These are phyloP conservation scores for Didymella lethalis DNA, from an alignment of 2,329 filamentous ascomycete species.

Conservation along the genomic window DNA sequence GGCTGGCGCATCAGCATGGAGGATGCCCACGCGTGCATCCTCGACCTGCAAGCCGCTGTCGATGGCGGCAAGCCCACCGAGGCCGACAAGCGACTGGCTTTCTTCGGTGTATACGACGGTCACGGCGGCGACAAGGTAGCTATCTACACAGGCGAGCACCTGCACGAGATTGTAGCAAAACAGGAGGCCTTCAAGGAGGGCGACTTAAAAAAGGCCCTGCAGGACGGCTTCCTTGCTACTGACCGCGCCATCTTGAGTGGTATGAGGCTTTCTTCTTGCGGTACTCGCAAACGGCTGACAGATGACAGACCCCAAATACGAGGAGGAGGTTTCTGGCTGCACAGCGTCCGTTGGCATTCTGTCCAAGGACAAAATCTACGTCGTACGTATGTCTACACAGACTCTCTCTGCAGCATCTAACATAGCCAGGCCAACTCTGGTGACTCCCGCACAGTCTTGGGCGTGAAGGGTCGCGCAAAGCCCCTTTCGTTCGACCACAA, in stretches of 20 bases:
- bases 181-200: conserved; percentile 92
- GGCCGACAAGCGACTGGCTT: conserved; percentile 79
- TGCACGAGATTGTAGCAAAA: conserved; percentile 93
- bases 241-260: conserved; percentile 95
- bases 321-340: conserved; percentile 97
- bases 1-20: conserved; percentile 99
- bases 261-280: conserved; percentile 55
- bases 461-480: conserved; percentile 96
- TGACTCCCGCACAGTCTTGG: conserved; percentile 92
- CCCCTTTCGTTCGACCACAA: conserved; percentile 99
- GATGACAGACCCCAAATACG: conserved; percentile 85
- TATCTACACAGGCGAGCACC: conserved; percentile 87
- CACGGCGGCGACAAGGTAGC: conserved; percentile 98
- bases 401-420: conserved; percentile 24
- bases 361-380: conserved; percentile 89
- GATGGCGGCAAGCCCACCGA: conserved; percentile 64
- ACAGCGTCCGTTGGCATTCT: conserved; percentile 92
- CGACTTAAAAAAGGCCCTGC: conserved; percentile 93
- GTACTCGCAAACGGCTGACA: conserved; percentile 38
- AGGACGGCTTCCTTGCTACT: conserved; percentile 95
- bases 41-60: conserved; percentile 78
- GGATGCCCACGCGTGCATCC: conserved; percentile 87
- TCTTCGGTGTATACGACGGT: conserved; percentile 98
- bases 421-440: conserved; percentile 84
- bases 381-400: conserved; percentile 70